Conservation (phyloP, 2,329 filamentous ascomycete genomes). For the Colletotrichum kahawae region DNA sequence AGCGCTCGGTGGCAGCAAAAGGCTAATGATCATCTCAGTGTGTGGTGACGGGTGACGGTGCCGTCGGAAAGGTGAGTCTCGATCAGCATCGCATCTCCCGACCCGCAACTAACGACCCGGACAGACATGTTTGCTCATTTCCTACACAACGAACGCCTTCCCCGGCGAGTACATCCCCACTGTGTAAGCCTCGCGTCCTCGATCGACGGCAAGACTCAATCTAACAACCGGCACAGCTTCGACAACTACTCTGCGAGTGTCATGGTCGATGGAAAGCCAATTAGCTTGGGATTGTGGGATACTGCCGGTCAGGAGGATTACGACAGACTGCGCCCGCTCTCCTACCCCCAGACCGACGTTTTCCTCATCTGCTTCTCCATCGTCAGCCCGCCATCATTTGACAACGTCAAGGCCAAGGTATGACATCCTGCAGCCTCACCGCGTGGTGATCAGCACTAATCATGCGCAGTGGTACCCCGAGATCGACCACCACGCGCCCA, state of each 20-base stretch:
- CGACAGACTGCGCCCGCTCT: conserved; percentile 90
- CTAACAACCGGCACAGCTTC: conserved; percentile 63
- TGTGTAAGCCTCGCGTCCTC: conserved; percentile 66
- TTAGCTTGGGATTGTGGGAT: conserved; percentile 97
- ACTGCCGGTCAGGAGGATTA: conserved; percentile 99
- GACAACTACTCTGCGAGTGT: conserved; percentile 99
- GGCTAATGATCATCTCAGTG: conserved; percentile 62
- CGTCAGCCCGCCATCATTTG: conserved; percentile 95
- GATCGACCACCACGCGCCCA: conserved; percentile 95
- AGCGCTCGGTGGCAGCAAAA: neutral
- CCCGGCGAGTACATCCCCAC: conserved; percentile 99
- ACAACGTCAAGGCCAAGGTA: conserved; percentile 99
- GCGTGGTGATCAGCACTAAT: conserved; percentile 3
- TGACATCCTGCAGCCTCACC: conserved; percentile 27
- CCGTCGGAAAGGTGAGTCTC: conserved; percentile 87
- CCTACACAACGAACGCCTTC: conserved; percentile 99
- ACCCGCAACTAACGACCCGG: conserved; percentile 22
- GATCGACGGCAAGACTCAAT: neutral
- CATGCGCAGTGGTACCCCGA: conserved; percentile 86
- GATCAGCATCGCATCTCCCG: conserved; percentile 23
- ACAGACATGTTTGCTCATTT: conserved; percentile 98
- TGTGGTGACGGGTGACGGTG: conserved; percentile 98
- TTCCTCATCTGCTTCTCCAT: conserved; percentile 99
- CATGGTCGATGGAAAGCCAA: conserved; percentile 98
- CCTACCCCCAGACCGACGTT: conserved; percentile 97